Evolutionary conservation across 352 stramenopile genomes (phyloP).

Genomic region (Globisporangium radiosum): DNA sequence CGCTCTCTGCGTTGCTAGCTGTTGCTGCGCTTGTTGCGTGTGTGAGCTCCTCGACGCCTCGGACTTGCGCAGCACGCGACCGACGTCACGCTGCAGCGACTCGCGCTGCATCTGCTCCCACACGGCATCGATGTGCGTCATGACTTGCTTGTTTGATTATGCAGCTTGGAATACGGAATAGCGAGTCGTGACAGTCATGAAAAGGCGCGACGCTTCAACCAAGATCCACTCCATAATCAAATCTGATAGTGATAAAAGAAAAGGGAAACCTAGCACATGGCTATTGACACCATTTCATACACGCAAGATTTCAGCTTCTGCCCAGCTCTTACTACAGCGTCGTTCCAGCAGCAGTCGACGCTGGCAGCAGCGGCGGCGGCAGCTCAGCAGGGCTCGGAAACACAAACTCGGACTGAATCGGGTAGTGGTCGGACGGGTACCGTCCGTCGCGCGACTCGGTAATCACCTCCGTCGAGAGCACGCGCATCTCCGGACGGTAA

Average conservation of each 20-base stretch:
- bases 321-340: neutral
- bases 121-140: constrained; percentile 28
- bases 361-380: constrained; percentile 22
- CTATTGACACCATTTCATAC: neutral
- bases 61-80: constrained; percentile 34
- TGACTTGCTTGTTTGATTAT: neutral
- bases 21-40: neutral
- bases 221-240: neutral
- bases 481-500: constrained; percentile 69
- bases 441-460: constrained; percentile 72
- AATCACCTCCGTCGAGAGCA: constrained; percentile 75
- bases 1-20: neutral
- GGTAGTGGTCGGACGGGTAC: constrained; percentile 85
- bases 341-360: too few species aligned
- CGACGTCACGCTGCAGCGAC: constrained; percentile 18
- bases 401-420: constrained; percentile 74
- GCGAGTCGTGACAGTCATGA: neutral
- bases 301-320: neutral
- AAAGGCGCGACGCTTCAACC: neutral
- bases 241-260: neutral
- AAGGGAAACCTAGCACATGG: neutral
- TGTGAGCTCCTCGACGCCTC: constrained; percentile 14
- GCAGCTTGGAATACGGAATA: neutral
- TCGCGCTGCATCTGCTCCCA: constrained; percentile 47
- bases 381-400: constrained; percentile 59